These are phyloP conservation scores for Xylaria arbuscula DNA, from an alignment of 2,329 filamentous ascomycete species.

Conservation along the genomic window DNA sequence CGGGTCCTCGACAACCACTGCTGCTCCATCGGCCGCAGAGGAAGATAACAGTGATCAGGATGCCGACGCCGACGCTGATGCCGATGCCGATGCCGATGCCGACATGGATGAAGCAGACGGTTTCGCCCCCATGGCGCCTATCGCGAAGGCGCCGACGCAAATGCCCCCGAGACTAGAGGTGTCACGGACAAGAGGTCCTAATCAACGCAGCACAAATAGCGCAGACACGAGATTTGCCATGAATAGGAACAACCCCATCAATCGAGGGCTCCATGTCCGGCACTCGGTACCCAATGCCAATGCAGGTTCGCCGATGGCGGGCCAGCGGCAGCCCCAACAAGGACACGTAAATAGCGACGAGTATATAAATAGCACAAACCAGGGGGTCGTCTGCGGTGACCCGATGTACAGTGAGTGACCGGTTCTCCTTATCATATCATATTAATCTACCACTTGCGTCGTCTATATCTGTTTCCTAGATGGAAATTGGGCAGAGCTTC, in stretches of 20 bases:
- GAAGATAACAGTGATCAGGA: constrained; percentile 62
- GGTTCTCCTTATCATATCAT: not conserved
- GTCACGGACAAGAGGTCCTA: constrained; percentile 54
- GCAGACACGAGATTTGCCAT: constrained; percentile 57
- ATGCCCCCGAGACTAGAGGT: constrained; percentile 57
- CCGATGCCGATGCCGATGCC: constrained; percentile 47
- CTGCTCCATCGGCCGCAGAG: constrained; percentile 45
- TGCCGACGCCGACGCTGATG: constrained; percentile 65
- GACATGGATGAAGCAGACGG: constrained; percentile 70
- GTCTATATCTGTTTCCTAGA: not conserved
- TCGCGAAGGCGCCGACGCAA: constrained; percentile 50
- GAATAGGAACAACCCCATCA: constrained; percentile 53
- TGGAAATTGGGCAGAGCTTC: not conserved
- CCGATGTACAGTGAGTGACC: constrained; percentile 56
- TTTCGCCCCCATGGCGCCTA: constrained; percentile 62
- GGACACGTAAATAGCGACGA: constrained; percentile 51
- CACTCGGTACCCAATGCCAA: constrained; percentile 61
- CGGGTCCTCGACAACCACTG: constrained; percentile 38
- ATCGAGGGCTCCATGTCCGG: constrained; percentile 55
- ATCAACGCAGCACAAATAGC: constrained; percentile 49
- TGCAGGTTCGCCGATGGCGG: constrained; percentile 55
- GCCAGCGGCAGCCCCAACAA: constrained; percentile 49
- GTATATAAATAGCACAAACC: constrained; percentile 57
- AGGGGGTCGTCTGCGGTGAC: constrained; percentile 59
- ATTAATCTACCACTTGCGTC: not conserved